These are phyloP conservation scores for Pseudofabraea citricarpa DNA, from an alignment of 2,329 filamentous ascomycete species.

Conservation along the genomic window DNA sequence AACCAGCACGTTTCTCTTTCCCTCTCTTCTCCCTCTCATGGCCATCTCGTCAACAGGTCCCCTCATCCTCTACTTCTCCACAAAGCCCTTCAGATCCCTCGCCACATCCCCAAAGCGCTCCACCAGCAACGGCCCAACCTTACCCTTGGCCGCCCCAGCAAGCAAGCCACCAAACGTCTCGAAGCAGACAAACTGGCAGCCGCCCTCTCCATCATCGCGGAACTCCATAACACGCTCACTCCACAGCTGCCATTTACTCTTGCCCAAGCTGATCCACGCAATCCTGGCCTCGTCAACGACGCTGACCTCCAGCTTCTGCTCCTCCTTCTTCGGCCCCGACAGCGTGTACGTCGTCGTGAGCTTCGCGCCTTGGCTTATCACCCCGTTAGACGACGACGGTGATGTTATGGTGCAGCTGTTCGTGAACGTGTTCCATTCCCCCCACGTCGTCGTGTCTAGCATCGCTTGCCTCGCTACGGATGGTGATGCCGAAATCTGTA, in stretches of 20 bases:
- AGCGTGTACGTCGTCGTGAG: slow-evolving; percentile 17
- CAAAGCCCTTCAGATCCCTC: slow-evolving; percentile 32
- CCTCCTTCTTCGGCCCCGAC: slow-evolving; percentile 12
- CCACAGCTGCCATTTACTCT: slow-evolving; percentile 28
- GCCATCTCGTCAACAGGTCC: too few relatives aligned
- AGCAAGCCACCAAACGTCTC: slow-evolving; percentile 41
- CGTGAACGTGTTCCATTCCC: slow-evolving; percentile 47
- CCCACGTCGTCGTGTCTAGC: slow-evolving; percentile 17
- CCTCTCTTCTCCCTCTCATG: too few relatives aligned
- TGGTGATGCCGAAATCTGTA: slow-evolving; percentile 12
- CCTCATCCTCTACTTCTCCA: too few relatives aligned
- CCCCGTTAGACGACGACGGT: slow-evolving; percentile 25
- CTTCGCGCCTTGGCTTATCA: slow-evolving; percentile 12
- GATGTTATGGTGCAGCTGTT: slow-evolving; percentile 54
- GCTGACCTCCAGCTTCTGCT: slow-evolving; percentile 12
- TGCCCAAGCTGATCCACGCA: slow-evolving; percentile 33
- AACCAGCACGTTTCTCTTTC: too few relatives aligned
- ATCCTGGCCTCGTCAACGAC: slow-evolving; percentile 32
- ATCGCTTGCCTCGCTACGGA: slow-evolving; percentile 13
- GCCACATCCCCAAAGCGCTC: slow-evolving; percentile 34
- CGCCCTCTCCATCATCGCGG: slow-evolving; percentile 27
- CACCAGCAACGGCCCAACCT: slow-evolving; percentile 28
- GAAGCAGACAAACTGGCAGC: slow-evolving; percentile 37
- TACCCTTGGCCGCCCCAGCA: slow-evolving; percentile 28
- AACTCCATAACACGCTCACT: slow-evolving; percentile 41